phyloP scores from a whole-genome alignment of 495 filamentous ascomycete genomes.

The Patellaria atrata region DNA sequence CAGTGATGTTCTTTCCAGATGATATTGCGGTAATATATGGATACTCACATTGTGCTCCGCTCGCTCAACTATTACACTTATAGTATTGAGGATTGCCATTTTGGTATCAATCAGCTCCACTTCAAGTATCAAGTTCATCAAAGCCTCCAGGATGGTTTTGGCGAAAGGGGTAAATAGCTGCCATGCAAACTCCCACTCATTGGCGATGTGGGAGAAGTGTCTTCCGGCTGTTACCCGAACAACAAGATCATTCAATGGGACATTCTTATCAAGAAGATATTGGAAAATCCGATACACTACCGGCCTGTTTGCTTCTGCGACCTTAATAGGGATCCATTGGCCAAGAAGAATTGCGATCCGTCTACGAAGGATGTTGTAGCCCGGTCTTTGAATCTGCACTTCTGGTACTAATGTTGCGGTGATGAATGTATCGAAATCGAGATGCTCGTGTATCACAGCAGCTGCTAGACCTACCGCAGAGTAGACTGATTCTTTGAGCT shows the following conservation, averaged over 20 bases:
- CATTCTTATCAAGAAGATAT: conserved; percentile 64
- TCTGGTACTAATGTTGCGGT: conserved; percentile 60
- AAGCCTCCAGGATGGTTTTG: conserved; percentile 44
- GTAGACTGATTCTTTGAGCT: conserved; percentile 86
- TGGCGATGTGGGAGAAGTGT: conserved; percentile 62
- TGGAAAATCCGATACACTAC: conserved; percentile 83
- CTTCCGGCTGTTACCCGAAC: conserved; percentile 83
- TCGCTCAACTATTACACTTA: conserved; percentile 61
- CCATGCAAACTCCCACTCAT: conserved; percentile 66
- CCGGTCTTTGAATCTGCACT: conserved; percentile 56
- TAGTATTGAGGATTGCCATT: conserved; percentile 70
- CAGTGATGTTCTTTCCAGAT: conserved; percentile 1
- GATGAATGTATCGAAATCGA: conserved; percentile 76
- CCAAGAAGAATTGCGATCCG: conserved; percentile 76
- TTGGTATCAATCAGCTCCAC: conserved; percentile 77
- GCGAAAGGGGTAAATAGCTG: conserved; percentile 62
- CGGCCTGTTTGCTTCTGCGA: conserved; percentile 44
- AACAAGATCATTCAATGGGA: conserved; percentile 74
- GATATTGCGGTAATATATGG: not conserved
- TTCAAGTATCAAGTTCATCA: conserved; percentile 65
- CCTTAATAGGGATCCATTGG: conserved; percentile 73
- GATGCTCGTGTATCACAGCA: conserved; percentile 45
- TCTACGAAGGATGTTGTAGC: conserved; percentile 76
- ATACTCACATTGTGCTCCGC: conserved; percentile 55
- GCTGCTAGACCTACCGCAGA: conserved; percentile 81